Base-by-base conservation (phyloP, 805 yeast species). In the Wickerhamomyces bovis region DNA sequence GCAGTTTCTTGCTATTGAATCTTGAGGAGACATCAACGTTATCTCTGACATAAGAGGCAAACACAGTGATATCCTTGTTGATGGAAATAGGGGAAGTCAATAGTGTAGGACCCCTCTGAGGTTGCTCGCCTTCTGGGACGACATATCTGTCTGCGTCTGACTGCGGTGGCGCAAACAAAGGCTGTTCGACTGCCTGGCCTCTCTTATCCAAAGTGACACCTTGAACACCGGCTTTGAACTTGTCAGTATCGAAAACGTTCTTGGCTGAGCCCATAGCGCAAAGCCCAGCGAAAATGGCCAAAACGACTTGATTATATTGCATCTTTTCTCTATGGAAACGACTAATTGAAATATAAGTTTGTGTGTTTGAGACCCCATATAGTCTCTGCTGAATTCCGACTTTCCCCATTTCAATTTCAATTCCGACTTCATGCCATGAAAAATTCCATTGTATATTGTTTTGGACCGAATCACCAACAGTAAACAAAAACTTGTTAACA, bases 21-120 rank as follows among this genome's bases (percentile, higher is more conserved):
- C 73, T 71, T 18, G 57, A 47, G 25, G 76, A 72, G 23, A 83
- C 58, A 12, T 69, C 73, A 15, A 72, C 66, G 57, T 78, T 71
- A 55, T 84, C 86, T 49, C 95, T 74, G n/a, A 84, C 66, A 60
- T 86, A 85, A 1, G 81, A 76, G 3, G 89, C 74, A 61, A 87
- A 83, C 9, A 86, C 72, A 15, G 83, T 72, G 39, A 85, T 72
- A 19, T 75, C 72, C 15, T 57, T 62, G 45, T 60, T 47, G 20
- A 62, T 53, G 18, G 66, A 54, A 12, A 68, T 45, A 7, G 63
- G 57, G 3, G 71, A 66, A 11, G 67, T 60, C 19, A 61, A 45
- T 15, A 60, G 41, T 12, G 56, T 56, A 9, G 63, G 64, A 1
- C 64, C 64, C 6, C 35, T 47, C 46, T 53, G 56, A 18, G 64